Base-by-base conservation (phyloP, 768 basidiomycete genomes). In the Hericium rajendrae region DNA sequence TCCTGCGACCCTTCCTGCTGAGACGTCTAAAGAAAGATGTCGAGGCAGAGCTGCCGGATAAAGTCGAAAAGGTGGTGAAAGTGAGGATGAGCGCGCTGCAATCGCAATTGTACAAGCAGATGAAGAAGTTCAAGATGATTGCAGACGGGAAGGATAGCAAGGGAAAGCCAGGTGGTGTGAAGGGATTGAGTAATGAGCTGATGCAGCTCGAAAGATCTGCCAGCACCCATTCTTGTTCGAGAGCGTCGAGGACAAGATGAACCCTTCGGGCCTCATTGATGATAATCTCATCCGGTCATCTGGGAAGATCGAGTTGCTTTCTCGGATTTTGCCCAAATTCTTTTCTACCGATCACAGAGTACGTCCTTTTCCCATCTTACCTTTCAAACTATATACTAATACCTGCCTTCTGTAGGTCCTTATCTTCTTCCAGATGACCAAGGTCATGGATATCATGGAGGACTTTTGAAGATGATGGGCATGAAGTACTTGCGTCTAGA, bases 371-470 rank as follows among this genome's bases (percentile, higher is more conserved):
- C 10, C 48, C 5, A 46, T 59, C 52, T 56, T 48, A 51, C 56
- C 13, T 53, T 26, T 56, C 50, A 28, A 6, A 32, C 38, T 57
- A 11, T 16, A 38, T 18, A 40, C 38, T 22, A 53, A 8, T 54
- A 22, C 18, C 37, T 43, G 52, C 37, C 4, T 39, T 28, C 24
- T 49, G 0, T 61, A 93, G 89, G 91, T 95, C 49, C 83, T 99
- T 57, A 97, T 99, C 65, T 98, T 99, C 83, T 98, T 98, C 85
- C 97, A 99, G 73, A 97, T 98, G 97, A 97, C 94, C 15, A 91
- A 93, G 67, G 92, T 97, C 65, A 97, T 98, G 94, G 91, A 95
- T 61, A 94, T 97, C 68, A 92, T 95, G 84, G 91, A 92, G 65
- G 94, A 97, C 66, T 97, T 94, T 72, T 97, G 66, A 90, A 88